phyloP scores from a whole-genome alignment of 768 basidiomycete species.

The Daedaleopsis sinensis region DNA sequence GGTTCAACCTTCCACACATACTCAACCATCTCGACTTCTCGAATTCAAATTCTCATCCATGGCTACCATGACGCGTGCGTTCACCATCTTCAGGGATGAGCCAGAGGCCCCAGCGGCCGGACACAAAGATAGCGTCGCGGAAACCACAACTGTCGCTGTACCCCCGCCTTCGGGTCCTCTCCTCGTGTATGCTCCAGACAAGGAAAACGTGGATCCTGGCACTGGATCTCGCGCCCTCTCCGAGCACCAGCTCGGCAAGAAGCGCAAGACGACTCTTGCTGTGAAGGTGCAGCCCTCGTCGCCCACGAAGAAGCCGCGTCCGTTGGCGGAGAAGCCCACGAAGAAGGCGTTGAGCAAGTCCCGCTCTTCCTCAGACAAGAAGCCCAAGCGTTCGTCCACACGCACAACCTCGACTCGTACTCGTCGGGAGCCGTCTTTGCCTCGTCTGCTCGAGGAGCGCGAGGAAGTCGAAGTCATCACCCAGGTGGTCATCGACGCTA shows the following conservation, averaged over 20 bases:
- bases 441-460: conserved; percentile 56
- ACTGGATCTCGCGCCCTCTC: conserved; percentile 64
- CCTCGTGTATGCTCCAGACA: conserved; percentile 48
- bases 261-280: conserved; percentile 52
- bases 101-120: conserved; percentile 23
- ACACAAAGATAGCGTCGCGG: conserved; percentile 26
- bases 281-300: conserved; percentile 26
- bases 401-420: conserved; percentile 33
- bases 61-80: conserved; percentile 22
- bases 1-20: neutral
- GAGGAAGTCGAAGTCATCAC: conserved; percentile 43
- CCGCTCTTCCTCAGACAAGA: conserved; percentile 19
- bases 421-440: conserved; percentile 59
- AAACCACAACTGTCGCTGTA: conserved; percentile 14
- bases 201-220: conserved; percentile 79
- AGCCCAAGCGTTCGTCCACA: conserved; percentile 29
- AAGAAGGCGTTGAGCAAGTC: conserved; percentile 19
- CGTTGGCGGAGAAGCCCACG: conserved; percentile 22
- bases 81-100: conserved; percentile 32
- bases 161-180: conserved; percentile 28
- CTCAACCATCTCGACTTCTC: neutral
- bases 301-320: conserved; percentile 20
- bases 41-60: conserved; percentile 11
- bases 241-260: conserved; percentile 52
- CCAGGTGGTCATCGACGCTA: conserved; percentile 67